Conservation (phyloP, 2,329 filamentous ascomycete genomes). For the Phaeosphaeriaceae sp. region DNA sequence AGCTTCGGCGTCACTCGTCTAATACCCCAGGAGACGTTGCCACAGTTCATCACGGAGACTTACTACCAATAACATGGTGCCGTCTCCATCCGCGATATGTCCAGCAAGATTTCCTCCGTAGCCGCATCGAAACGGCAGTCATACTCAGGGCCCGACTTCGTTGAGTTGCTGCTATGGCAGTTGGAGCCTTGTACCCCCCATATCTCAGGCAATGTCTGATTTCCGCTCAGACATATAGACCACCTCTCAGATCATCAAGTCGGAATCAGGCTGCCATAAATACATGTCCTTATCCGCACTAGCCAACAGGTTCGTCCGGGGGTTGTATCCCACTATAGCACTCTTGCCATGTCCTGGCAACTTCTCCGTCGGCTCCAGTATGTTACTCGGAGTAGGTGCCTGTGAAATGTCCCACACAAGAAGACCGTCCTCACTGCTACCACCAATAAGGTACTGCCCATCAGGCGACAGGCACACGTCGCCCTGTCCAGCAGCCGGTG, state of each 20-base stretch:
- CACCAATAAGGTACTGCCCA: conserved; percentile 85
- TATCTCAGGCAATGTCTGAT: too few relatives aligned
- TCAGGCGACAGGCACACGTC: conserved; percentile 92
- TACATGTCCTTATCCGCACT: conserved; percentile 82
- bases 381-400: conserved; percentile 60
- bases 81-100: too few relatives aligned
- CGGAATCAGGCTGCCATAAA: conserved; percentile 57
- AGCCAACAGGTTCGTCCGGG: conserved; percentile 88
- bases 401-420: conserved; percentile 82
- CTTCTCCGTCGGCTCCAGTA: conserved; percentile 68
- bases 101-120: too few relatives aligned
- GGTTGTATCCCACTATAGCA: conserved; percentile 85
- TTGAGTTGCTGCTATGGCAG: too few relatives aligned
- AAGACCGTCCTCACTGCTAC: conserved; percentile 73
- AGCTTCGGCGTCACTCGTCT: too few relatives aligned
- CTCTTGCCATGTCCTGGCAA: conserved; percentile 69
- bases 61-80: too few relatives aligned
- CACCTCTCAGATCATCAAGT: conserved; percentile 44
- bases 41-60: too few relatives aligned
- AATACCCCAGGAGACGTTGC: too few relatives aligned
- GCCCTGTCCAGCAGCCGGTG: conserved; percentile 60
- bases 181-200: too few relatives aligned
- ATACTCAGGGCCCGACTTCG: too few relatives aligned
- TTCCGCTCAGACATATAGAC: neutral
- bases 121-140: too few relatives aligned